Evolutionary conservation across 176 grass and related monocot genomes (phyloP).

Genomic region (Tuctoria greenei): DNA sequence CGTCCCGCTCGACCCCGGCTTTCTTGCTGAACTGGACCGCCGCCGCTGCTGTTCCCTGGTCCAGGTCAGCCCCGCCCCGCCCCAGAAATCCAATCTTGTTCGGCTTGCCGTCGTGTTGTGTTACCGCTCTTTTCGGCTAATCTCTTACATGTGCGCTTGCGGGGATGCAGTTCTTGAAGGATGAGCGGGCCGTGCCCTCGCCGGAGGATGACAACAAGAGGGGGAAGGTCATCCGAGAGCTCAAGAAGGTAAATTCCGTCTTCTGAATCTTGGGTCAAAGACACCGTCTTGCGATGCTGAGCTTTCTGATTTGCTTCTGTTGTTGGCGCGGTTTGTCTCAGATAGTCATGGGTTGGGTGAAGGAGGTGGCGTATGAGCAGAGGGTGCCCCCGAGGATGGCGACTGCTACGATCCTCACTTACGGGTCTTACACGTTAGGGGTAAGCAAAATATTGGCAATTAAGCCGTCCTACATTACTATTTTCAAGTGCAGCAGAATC

Average conservation of each 20-base stretch:
- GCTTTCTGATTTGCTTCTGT: not conserved
- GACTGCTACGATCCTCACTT: conserved; percentile 51
- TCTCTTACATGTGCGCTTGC: not conserved
- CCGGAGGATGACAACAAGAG: conserved; percentile 51
- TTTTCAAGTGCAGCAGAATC: too few species aligned
- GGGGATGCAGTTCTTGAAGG: conserved; percentile 32
- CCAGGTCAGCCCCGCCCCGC: conserved; percentile 24
- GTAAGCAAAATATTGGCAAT: conserved; percentile 31
- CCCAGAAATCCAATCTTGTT: not conserved
- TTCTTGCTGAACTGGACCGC: conserved; percentile 40
- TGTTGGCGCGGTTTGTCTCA: conserved; percentile 8
- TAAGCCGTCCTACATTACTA: too few species aligned
- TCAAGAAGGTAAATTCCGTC: conserved; percentile 46
- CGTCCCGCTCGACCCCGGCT: conserved; percentile 25
- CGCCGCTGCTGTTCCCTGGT: conserved; percentile 49
- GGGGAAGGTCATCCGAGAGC: conserved; percentile 51
- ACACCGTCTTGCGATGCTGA: not conserved
- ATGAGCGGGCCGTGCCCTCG: conserved; percentile 47
- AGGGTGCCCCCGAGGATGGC: conserved; percentile 23
- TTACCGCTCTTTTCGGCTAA: not conserved
- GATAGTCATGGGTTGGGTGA: conserved; percentile 61
- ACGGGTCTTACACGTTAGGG: conserved; percentile 71
- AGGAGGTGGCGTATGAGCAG: conserved; percentile 47
- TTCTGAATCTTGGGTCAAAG: not conserved
- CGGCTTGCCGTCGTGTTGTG: not conserved